Evolutionary conservation across 345 rosid genomes (phyloP).

Genomic region (Passiflora organensis): DNA sequence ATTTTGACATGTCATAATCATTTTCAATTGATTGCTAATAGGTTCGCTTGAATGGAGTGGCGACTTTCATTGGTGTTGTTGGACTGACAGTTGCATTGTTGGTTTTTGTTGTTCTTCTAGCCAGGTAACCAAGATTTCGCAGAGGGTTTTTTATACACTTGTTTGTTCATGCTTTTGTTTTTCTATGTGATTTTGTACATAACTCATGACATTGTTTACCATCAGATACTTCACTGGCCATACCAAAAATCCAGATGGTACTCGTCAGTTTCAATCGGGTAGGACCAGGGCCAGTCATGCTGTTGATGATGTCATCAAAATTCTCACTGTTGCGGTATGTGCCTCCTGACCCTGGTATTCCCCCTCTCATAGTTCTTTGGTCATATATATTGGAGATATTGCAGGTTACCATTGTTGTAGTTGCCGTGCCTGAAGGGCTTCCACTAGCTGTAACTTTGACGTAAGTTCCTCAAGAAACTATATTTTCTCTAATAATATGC

Average conservation of each 20-base stretch:
- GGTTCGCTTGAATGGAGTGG: conserved; percentile 98
- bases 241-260: conserved; percentile 44
- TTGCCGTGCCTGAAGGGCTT: conserved; percentile 99
- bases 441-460: conserved; percentile 99
- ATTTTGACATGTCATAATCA: conserved; percentile 6
- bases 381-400: conserved; percentile 11
- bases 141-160: too few species aligned
- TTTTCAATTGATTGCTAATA: conserved; percentile 18
- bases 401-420: conserved; percentile 96
- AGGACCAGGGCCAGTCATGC: conserved; percentile 48
- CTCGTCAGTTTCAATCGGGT: conserved; percentile 48
- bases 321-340: conserved; percentile 93
- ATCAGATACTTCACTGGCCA: conserved; percentile 82
- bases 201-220: background rate
- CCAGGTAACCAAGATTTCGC: conserved; percentile 43
- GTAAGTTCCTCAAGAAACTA: conserved; percentile 38
- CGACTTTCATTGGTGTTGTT: conserved; percentile 92
- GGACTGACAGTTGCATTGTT: conserved; percentile 83
- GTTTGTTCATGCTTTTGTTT: background rate
- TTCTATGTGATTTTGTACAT: background rate
- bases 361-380: background rate
- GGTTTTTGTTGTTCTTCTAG: conserved; percentile 74
- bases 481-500: too few species aligned
- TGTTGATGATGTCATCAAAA: conserved; percentile 71
- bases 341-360: background rate